Base-by-base conservation (phyloP, 1,284 basidiomycete genomes). In the Binderoboletus segoi region DNA sequence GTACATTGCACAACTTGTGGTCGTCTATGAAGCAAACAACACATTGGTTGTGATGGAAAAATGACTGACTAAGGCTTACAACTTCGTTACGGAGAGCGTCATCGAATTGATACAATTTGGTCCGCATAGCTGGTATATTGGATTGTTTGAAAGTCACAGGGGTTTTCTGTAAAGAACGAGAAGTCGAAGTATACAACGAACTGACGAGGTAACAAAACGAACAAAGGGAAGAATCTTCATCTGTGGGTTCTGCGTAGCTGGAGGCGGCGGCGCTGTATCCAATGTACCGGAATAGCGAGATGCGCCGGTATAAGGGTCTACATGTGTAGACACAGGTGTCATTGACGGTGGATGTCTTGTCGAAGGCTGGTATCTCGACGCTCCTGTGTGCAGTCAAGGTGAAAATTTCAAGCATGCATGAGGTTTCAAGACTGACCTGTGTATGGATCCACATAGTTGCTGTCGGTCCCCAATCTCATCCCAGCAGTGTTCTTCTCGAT, bases 401-500 rank as follows among this genome's bases (percentile, higher is more conserved):
- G 12, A 38, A 32, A 21, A n/a, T 23, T 18, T 44, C 23, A 42
- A 50, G 59, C 59, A 55, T 7, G 73, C 4, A 63, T 8, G 32
- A 37, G 35, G 26, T 56, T 41, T 56, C 20, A 42, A 32, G 42
- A 53, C 69, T 63, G 68, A 82, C 94, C 94, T 56, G 97, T 99
- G 74, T 86, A 99, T 8, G 96, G 96, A 71, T 99, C 97, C 18
- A 88, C 84, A 68, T 84, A 94, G 48, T 86, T 82, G 54, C 77
- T 79, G 16, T 79, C 75, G 8, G 72, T 67, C 40, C 87, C 89
- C 4, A 96, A 75, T 54, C 80, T 86, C 8, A 92, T 85, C 3
- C 91, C 92, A 15, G 81, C 75, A 0, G 95, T 91, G 64, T 96
- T 98, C 74, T 91, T 91, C 72, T 98, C 91, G 57, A 99, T 98